A percentile compares a stretch with the other conserved stretches of the same genome.
Evolutionary conservation across 2,329 filamentous ascomycete species (phyloP).

Genomic region (Dryadomyces sulphureus): DNA sequence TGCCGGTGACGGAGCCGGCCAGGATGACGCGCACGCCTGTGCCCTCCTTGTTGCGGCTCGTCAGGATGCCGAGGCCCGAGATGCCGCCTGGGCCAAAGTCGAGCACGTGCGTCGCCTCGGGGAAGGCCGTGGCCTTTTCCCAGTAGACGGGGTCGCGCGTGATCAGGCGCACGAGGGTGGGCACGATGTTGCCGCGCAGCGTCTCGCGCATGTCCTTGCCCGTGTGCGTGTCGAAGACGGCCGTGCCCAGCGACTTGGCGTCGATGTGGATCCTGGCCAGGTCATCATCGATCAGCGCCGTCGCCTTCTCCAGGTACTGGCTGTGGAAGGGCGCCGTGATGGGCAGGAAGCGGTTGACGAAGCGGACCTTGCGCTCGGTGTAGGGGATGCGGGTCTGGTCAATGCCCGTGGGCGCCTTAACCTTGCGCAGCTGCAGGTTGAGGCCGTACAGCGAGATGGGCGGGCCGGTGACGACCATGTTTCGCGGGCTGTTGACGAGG

Average conservation of each 20-base stretch:
- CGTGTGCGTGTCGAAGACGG: slow-evolving; percentile 81
- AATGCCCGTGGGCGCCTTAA: slow-evolving; percentile 92
- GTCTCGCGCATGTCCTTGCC: slow-evolving; percentile 67
- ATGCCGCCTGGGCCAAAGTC: slow-evolving; percentile 97
- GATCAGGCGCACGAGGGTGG: slow-evolving; percentile 78
- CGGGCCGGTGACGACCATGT: slow-evolving; percentile 91
- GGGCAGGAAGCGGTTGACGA: slow-evolving; percentile 90
- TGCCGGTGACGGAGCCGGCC: slow-evolving; percentile 83
- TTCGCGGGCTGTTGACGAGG: slow-evolving; percentile 89
- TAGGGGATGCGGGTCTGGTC: slow-evolving; percentile 91
- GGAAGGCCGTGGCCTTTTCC: slow-evolving; percentile 89
- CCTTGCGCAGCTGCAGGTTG: slow-evolving; percentile 86
- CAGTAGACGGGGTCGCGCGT: slow-evolving; percentile 89
- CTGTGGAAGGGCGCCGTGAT: slow-evolving; percentile 99
- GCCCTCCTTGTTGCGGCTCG: slow-evolving; percentile 97
- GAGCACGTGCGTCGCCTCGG: slow-evolving; percentile 79
- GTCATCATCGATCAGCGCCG: slow-evolving; percentile 71
- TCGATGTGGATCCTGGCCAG: slow-evolving; percentile 70
- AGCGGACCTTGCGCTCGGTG: slow-evolving; percentile 91
- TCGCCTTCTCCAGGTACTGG: slow-evolving; percentile 74
- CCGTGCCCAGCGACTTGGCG: slow-evolving; percentile 58
- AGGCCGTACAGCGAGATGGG: slow-evolving; percentile 93
- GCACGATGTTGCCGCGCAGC: slow-evolving; percentile 66
- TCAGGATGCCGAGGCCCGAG: slow-evolving; percentile 87
- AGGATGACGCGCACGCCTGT: slow-evolving; percentile 94